Percentiles rank a stretch among this genome's conserved stretches.
Conservation (phyloP, 208 protist genomes). For the Leishmania aethiopica region DNA sequence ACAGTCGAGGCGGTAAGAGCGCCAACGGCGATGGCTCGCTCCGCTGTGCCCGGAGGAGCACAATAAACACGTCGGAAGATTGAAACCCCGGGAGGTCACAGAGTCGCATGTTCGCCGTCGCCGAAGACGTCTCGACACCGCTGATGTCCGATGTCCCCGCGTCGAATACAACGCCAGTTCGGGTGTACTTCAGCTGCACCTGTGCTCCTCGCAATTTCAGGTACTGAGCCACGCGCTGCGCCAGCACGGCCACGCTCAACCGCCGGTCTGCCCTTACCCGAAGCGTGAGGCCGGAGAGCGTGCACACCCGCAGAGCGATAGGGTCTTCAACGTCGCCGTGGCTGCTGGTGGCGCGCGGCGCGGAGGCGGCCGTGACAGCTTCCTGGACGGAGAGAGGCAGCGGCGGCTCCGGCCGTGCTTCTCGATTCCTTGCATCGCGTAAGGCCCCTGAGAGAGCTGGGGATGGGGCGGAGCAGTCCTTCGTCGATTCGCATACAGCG, state of each 20-base stretch:
- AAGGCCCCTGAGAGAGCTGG: neutral
- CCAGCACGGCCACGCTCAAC: neutral
- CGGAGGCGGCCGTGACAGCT: neutral
- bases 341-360: neutral
- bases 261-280: slow-evolving; percentile 8
- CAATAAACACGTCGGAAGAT: neutral
- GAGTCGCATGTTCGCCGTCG: neutral
- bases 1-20: neutral
- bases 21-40: neutral
- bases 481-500: neutral
- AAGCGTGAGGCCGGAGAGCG: slow-evolving; percentile 16
- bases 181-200: slow-evolving; percentile 13
- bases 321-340: neutral
- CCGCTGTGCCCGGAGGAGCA: neutral
- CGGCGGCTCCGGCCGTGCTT: neutral
- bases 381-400: neutral
- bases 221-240: slow-evolving; percentile 8
- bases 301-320: slow-evolving; percentile 4
- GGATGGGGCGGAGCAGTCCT: neutral
- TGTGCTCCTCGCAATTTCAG: slow-evolving; percentile 4
- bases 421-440: neutral
- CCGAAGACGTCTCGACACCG: neutral
- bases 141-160: neutral
- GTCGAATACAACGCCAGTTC: neutral
- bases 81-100: neutral